Percentiles rank a stretch among this genome's conserved stretches.
Evolutionary conservation across 2,329 filamentous ascomycete genomes (phyloP).

Genomic region (Penicillium sp.): DNA sequence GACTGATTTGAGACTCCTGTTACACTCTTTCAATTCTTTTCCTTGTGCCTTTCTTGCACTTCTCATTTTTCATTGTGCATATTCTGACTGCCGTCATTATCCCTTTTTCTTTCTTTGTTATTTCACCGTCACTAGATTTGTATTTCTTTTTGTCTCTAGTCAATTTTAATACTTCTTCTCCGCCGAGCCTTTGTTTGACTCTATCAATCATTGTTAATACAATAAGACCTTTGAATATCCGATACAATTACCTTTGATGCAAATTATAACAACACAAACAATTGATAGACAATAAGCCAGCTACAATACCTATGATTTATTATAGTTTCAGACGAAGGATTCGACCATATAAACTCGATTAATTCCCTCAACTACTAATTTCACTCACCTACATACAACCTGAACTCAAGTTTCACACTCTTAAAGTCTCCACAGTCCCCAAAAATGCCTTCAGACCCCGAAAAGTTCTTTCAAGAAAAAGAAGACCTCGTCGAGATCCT

Average conservation of each 20-base stretch:
- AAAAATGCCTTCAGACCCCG: neutral
- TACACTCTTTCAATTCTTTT: neutral
- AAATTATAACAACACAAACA: neutral
- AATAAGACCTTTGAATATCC: neutral
- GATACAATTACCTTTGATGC: neutral
- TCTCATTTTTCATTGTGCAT: neutral
- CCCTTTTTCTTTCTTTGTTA: neutral
- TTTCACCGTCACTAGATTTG: neutral
- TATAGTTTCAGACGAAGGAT: neutral
- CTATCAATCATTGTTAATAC: neutral
- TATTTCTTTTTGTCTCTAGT: neutral
- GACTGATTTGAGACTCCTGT: neutral
- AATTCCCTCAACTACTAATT: neutral
- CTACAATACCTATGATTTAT: neutral
- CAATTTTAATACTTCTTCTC: neutral
- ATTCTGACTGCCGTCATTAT: neutral
- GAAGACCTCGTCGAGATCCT: neutral
- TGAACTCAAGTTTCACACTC: too few relatives aligned
- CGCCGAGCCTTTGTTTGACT: neutral
- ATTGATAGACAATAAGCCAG: neutral
- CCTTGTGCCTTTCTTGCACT: neutral
- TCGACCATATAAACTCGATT: neutral
- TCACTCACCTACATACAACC: neutral
- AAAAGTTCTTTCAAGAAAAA: neutral
- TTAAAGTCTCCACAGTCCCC: neutral